These are phyloP conservation scores for Heliophila coronopifolia DNA, from an alignment of 441 rosid genomes.

Conservation along the genomic window DNA sequence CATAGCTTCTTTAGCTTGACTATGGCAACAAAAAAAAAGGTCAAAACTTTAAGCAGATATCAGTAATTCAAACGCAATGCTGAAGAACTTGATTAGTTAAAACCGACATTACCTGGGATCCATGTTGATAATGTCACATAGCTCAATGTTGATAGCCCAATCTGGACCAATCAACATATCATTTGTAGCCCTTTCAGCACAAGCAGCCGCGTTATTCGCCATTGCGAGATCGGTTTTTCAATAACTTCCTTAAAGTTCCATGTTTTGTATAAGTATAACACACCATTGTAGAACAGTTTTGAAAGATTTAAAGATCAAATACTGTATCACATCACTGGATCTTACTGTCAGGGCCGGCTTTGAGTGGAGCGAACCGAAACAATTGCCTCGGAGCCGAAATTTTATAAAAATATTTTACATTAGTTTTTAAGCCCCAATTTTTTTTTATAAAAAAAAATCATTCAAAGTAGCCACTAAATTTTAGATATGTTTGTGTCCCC, in stretches of 20 bases:
- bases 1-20: slow-evolving; percentile 92
- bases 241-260: slow-evolving; percentile 11
- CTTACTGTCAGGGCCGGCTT: neutral
- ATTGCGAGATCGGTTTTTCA: slow-evolving; percentile 26
- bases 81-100: neutral
- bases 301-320: neutral
- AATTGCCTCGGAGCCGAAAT: too few relatives aligned
- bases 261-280: neutral
- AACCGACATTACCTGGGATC: slow-evolving; percentile 65
- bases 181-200: slow-evolving; percentile 92
- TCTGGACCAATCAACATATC: slow-evolving; percentile 87
- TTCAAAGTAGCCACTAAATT: too few relatives aligned
- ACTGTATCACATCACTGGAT: slow-evolving; percentile 6
- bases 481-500: too few relatives aligned
- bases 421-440: too few relatives aligned
- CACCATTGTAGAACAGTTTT: neutral
- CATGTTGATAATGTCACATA: slow-evolving; percentile 86
- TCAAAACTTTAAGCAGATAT: neutral
- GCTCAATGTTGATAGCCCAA: slow-evolving; percentile 91
- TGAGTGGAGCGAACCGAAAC: too few relatives aligned
- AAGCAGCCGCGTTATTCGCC: slow-evolving; percentile 71
- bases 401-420: too few relatives aligned
- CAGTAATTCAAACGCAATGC: neutral
- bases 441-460: too few relatives aligned
- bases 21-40: slow-evolving; percentile 33